A percentile compares a stretch with the other conserved stretches of the same genome.
phyloP scores from a whole-genome alignment of 2,329 filamentous ascomycete genomes.

The Ceratocystis alfenasii region DNA sequence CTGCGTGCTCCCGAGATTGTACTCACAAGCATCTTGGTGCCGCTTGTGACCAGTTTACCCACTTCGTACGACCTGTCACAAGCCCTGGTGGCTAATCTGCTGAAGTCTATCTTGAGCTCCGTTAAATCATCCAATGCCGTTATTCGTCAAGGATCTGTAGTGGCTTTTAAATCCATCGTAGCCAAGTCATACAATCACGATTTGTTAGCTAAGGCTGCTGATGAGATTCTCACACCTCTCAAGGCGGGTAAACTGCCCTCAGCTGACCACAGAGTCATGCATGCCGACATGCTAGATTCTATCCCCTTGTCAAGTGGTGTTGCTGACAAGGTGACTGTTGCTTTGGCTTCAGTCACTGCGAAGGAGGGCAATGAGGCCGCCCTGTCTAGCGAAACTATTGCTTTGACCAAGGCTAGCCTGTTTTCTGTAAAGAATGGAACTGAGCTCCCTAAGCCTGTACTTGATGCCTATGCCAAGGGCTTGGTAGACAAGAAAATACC shows the following conservation, averaged over 20 bases:
- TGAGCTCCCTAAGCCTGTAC: constrained; percentile 51
- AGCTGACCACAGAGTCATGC: constrained; percentile 70
- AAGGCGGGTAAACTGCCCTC: constrained; percentile 74
- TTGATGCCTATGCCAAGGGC: constrained; percentile 68
- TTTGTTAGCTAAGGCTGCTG: constrained; percentile 53
- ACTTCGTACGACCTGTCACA: constrained; percentile 63
- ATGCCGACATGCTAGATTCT: constrained; percentile 66
- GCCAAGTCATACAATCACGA: constrained; percentile 45
- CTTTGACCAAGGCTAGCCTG: constrained; percentile 54
- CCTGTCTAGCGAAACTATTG: constrained; percentile 59
- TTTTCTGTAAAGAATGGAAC: constrained; percentile 49
- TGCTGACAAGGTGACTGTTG: constrained; percentile 53
- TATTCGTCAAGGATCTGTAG: constrained; percentile 64
- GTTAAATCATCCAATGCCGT: constrained; percentile 75
- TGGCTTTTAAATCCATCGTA: constrained; percentile 61
- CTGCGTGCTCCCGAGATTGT: constrained; percentile 84
- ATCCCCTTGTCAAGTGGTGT: constrained; percentile 49
- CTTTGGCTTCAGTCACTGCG: constrained; percentile 54
- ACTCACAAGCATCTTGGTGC: constrained; percentile 63
- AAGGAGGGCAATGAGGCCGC: constrained; percentile 88
- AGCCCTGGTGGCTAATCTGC: constrained; percentile 55
- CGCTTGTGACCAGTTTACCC: constrained; percentile 60
- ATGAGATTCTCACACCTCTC: constrained; percentile 67
- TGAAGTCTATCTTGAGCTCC: constrained; percentile 82
- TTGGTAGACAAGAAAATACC: constrained; percentile 72